phyloP scores from a whole-genome alignment of 2,329 filamentous ascomycete genomes.

The Albophoma yamanashiensis region DNA sequence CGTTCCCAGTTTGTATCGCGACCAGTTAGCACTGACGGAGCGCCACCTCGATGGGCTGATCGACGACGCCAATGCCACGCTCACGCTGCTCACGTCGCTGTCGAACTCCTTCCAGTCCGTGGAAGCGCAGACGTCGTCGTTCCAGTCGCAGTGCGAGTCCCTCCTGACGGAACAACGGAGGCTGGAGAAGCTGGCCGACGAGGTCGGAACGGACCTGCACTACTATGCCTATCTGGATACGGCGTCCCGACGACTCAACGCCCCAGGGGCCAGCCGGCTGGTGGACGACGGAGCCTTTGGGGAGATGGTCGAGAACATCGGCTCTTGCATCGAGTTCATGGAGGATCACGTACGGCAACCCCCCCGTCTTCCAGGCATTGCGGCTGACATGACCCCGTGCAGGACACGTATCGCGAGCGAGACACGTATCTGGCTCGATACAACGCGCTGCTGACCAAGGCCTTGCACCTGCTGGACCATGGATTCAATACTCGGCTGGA shows the following conservation, averaged over 20 bases:
- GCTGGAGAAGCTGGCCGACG: constrained; percentile 67
- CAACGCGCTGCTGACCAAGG: constrained; percentile 62
- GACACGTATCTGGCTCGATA: constrained; percentile 83
- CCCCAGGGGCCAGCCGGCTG: constrained; percentile 75
- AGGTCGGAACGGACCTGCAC: constrained; percentile 80
- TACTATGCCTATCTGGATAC: constrained; percentile 93
- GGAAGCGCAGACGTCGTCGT: constrained; percentile 82
- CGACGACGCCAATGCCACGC: constrained; percentile 62
- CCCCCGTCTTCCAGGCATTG: background rate
- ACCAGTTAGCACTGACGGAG: constrained; percentile 72
- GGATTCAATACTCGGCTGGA: constrained; percentile 43
- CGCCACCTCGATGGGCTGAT: constrained; percentile 73
- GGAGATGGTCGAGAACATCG: constrained; percentile 77
- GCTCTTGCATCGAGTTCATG: constrained; percentile 92
- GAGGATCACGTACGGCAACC: constrained; percentile 57
- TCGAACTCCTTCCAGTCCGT: constrained; percentile 82
- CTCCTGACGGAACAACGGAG: constrained; percentile 73
- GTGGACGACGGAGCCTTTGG: constrained; percentile 78
- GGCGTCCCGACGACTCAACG: constrained; percentile 81
- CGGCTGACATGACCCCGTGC: background rate
- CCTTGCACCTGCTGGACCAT: constrained; percentile 50
- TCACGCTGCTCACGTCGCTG: constrained; percentile 66
- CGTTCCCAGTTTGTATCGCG: constrained; percentile 54
- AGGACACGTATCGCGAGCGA: constrained; percentile 78
- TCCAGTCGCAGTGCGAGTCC: constrained; percentile 85